Evolutionary conservation across 176 grass and related monocot genomes (phyloP), one percentile per base, ranked within the genome.

Genomic region (Olyra latifolia): DNA sequence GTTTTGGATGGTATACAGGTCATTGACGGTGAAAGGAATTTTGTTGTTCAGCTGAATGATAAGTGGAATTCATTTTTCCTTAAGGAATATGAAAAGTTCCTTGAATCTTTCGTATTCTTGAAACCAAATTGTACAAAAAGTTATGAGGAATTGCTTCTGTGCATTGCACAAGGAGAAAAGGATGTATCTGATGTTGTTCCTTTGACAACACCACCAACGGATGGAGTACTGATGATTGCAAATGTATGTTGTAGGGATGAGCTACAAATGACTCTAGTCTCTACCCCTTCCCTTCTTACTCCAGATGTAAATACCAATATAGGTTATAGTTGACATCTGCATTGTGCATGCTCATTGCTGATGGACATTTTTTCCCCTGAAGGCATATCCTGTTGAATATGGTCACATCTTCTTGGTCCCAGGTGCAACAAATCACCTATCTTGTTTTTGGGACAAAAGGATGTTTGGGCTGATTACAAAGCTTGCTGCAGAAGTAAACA

Each of bases 381-480:
- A 94, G 86, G 75, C 25, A 60, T 70, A 91, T 86, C 92, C 92
- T 78, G 83, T 94, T 40, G 92, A 94, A 75, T 91, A 91, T 82
- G 92, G 92, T 38, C 88, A 94, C 59, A 76, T 87, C 32, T 87
- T 91, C 71, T 77, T 94, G 67, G 61, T 94, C 43, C 83, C 86
- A 54, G 79, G 75, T 66, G 39, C 43, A 49, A 72, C 66, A 20
- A 66, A 82, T 82, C 59, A 74, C 20, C 49, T 84, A 35, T 76
- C 89, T 70, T 79, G 61, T 38, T 74, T 78, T 43, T 60, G 77
- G 83, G 83, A 91, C 55, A 86, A 81, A 85, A 75, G 10, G 72
- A 86, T 84, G 54, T 83, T 94, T 82, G 77, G 19, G 49, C 47
- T 91, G 71, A 77, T 88, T 67, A 58, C 61, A 64, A 87, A 69